Percentiles rank a stretch among this genome's conserved stretches.
Evolutionary conservation across 345 rosid genomes (phyloP).

Genomic region (Eucalyptus polyanthemos): DNA sequence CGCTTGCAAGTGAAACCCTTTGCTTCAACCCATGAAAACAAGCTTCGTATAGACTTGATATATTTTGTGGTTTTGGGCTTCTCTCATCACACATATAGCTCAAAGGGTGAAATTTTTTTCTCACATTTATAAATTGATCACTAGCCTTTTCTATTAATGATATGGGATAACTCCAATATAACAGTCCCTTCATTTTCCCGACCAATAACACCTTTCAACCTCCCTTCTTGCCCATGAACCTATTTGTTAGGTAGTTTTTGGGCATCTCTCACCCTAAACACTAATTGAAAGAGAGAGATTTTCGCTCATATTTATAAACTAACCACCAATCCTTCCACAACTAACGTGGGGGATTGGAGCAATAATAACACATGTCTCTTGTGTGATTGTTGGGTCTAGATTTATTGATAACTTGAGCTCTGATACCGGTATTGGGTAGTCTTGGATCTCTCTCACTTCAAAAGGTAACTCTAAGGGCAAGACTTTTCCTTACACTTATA

Average conservation of each 20-base stretch:
- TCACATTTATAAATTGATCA: no score
- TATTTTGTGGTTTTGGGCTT: no score
- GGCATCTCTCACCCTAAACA: not conserved
- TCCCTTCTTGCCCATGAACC: no score
- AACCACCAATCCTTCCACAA: fast-evolving
- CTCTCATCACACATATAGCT: no score
- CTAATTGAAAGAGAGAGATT: not conserved
- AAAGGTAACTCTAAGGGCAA: fast-evolving
- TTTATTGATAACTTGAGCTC: not conserved
- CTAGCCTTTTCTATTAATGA: no score
- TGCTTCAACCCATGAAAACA: not conserved
- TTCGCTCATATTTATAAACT: no score
- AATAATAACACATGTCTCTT: not conserved
- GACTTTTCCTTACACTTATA: no score
- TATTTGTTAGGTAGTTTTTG: no score
- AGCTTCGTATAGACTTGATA: conserved; percentile 5
- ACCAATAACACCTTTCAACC: no score
- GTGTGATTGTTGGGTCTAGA: not conserved
- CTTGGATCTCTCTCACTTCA: no score
- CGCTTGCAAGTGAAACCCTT: not conserved
- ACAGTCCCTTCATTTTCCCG: no score
- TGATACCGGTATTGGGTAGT: fast-evolving
- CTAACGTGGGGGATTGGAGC: fast-evolving
- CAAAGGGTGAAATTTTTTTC: no score
- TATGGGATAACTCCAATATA: fast-evolving